Conservation (phyloP, 2,329 filamentous ascomycete genomes). For the Cladophialophora yegresii region DNA sequence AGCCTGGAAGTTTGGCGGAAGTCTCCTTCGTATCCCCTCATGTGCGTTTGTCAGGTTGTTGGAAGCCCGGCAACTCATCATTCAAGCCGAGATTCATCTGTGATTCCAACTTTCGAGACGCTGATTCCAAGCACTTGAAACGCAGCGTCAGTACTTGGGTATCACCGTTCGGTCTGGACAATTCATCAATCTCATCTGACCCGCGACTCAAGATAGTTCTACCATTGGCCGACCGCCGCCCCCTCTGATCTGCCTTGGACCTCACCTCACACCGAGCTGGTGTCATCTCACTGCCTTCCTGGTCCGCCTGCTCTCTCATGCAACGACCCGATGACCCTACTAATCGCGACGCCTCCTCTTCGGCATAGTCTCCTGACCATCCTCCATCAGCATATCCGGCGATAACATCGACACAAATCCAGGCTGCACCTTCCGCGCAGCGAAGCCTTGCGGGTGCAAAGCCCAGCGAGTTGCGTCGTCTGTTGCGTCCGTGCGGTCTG, state of each 20-base stretch:
- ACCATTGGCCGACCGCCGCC: slow-evolving; percentile 5
- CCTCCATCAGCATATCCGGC: background rate
- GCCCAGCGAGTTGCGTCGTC: slow-evolving; percentile 12
- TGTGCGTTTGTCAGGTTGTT: slow-evolving; percentile 19
- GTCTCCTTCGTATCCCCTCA: slow-evolving; percentile 6
- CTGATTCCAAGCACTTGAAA: slow-evolving; percentile 14
- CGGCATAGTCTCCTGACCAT: background rate
- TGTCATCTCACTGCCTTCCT: slow-evolving; percentile 24
- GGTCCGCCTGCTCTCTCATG: slow-evolving; percentile 5
- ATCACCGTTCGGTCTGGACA: slow-evolving; percentile 10
- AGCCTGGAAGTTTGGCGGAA: slow-evolving; percentile 10
- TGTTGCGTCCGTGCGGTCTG: slow-evolving; percentile 22
- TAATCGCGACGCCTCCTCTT: slow-evolving; percentile 3
- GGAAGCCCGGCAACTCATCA: slow-evolving; percentile 18
- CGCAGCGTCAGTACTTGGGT: slow-evolving; percentile 14
- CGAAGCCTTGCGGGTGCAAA: slow-evolving; percentile 28
- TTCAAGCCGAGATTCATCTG: background rate
- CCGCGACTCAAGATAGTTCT: background rate
- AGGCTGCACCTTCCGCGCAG: background rate
- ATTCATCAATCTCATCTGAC: slow-evolving; percentile 20
- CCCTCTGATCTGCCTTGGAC: slow-evolving; percentile 19
- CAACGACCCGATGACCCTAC: slow-evolving; percentile 12
- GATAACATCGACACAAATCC: background rate
- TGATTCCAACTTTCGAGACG: slow-evolving; percentile 5
- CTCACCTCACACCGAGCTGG: slow-evolving; percentile 13